Conservation (phyloP, 805 yeast species). For the Candida germanica region DNA sequence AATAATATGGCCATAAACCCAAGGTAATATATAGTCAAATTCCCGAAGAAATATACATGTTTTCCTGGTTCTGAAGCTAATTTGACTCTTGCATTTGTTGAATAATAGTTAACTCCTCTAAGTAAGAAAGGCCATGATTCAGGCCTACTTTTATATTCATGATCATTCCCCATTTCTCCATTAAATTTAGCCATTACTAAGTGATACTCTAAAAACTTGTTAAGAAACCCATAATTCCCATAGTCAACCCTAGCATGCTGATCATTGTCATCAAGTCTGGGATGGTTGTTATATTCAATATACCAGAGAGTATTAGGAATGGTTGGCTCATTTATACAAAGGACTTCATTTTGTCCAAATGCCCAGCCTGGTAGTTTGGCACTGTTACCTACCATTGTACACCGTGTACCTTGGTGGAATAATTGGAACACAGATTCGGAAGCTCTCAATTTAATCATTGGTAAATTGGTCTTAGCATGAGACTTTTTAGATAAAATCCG, state of each 20-base stretch:
- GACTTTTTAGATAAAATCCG: constrained; percentile 38
- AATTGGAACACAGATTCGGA: constrained; percentile 70
- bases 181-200: constrained; percentile 51
- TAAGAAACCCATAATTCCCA: constrained; percentile 37
- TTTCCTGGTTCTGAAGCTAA: constrained; percentile 16
- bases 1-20: constrained; percentile 35
- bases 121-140: constrained; percentile 58
- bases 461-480: constrained; percentile 28
- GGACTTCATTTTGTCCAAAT: constrained; percentile 78
- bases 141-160: constrained; percentile 53
- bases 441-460: constrained; percentile 44
- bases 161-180: constrained; percentile 45
- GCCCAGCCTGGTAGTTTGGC: constrained; percentile 83
- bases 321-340: constrained; percentile 76
- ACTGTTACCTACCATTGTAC: constrained; percentile 72
- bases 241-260: constrained; percentile 20
- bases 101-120: constrained; percentile 61
- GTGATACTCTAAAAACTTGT: constrained; percentile 56
- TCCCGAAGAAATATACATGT: constrained; percentile 61
- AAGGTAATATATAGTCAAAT: constrained; percentile 53
- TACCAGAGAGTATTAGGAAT: constrained; percentile 68
- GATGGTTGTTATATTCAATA: constrained; percentile 65
- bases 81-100: constrained; percentile 25
- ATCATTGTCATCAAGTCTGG: constrained; percentile 28
- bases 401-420: constrained; percentile 61